Conservation (phyloP, 208 protist genomes). For the Acanthamoeba sp. region DNA sequence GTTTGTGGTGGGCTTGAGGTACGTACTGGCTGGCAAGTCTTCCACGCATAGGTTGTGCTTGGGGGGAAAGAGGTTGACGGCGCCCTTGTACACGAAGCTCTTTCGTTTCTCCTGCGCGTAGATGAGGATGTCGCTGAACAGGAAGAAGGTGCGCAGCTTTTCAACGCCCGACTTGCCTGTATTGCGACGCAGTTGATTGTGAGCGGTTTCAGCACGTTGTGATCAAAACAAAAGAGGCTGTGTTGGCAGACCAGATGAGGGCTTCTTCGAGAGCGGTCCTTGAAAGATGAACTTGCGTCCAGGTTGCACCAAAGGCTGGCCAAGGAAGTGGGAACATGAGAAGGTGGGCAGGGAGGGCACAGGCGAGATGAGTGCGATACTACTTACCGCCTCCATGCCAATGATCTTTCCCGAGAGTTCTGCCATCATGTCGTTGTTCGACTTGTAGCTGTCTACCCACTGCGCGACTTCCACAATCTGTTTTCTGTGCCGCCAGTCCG, state of each 20-base stretch:
- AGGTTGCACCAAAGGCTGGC: neutral
- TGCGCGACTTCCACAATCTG: neutral
- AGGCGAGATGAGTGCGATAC: neutral
- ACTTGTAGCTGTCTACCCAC: slow-evolving; percentile 34
- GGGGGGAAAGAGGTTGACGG: slow-evolving; percentile 20
- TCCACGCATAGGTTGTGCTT: slow-evolving; percentile 12
- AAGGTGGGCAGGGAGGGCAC: neutral
- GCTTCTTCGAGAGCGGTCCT: neutral
- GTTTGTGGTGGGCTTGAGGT: neutral
- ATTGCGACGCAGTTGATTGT: neutral
- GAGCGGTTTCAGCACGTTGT: too few relatives aligned
- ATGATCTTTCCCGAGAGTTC: neutral
- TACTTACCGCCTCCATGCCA: neutral
- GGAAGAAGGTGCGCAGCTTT: neutral
- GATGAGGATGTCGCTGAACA: slow-evolving; percentile 8
- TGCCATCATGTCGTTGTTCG: neutral
- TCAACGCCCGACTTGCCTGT: neutral
- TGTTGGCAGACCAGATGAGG: neutral
- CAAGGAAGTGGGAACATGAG: neutral
- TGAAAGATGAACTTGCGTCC: slow-evolving; percentile 9
- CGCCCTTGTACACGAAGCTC: neutral
- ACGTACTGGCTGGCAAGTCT: neutral
- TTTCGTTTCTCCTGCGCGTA: neutral
- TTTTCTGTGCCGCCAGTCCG: neutral
- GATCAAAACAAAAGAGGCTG: too few relatives aligned